Conservation (phyloP, 2,329 filamentous ascomycete species). For the Fusarium sambucinum region DNA sequence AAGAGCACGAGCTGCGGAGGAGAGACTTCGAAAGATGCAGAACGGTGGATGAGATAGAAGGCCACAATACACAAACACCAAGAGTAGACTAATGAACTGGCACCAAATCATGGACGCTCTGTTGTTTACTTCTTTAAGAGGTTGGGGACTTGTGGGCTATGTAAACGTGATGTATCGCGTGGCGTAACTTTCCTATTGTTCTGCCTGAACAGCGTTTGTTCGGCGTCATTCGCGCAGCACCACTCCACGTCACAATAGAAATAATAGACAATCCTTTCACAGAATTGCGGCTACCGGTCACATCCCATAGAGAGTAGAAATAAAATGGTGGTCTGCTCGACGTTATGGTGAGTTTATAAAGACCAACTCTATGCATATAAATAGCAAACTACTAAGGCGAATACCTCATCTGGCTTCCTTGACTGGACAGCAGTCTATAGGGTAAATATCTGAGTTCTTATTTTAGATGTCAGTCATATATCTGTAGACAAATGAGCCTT, state of each 20-base stretch:
- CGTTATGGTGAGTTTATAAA: too few species aligned
- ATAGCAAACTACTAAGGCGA: too few species aligned
- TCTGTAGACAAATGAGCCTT: background rate
- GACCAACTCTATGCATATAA: too few species aligned
- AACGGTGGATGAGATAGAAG: constrained; percentile 32
- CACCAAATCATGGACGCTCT: background rate
- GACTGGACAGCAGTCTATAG: background rate
- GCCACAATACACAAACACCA: background rate
- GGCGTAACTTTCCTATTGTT: background rate
- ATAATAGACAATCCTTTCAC: background rate
- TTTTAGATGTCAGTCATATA: background rate
- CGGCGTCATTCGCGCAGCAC: background rate
- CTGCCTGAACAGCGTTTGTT: background rate
- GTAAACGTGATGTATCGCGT: background rate
- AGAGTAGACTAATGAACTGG: background rate
- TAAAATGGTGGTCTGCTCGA: too few species aligned
- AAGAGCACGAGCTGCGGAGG: constrained; percentile 91
- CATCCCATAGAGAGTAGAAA: too few species aligned
- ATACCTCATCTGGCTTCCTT: background rate
- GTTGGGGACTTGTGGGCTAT: background rate
- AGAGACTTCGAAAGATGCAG: constrained; percentile 77
- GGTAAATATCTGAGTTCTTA: background rate
- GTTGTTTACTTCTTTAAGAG: background rate
- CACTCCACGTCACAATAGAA: background rate
- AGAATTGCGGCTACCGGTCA: too few species aligned